Evolutionary conservation across 2,329 filamentous ascomycete genomes (phyloP).

Genomic region (Neonectria faginata): DNA sequence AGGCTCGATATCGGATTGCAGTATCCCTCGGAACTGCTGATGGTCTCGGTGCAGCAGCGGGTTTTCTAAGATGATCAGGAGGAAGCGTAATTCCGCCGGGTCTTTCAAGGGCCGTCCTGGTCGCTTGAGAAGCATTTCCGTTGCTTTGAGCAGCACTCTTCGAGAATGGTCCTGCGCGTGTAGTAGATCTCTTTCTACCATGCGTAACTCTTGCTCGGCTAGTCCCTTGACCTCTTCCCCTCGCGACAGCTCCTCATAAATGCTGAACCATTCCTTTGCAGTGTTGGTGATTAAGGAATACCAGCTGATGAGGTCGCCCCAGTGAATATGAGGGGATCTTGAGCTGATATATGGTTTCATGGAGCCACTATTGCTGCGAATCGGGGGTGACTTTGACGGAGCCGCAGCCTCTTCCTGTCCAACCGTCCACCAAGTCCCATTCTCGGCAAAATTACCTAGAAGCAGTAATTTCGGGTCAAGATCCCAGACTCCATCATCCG

Average conservation of each 20-base stretch:
- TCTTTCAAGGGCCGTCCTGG: conserved; percentile 77
- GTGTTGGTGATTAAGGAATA: conserved; percentile 76
- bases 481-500: conserved; percentile 54
- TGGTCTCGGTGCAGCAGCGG: conserved; percentile 72
- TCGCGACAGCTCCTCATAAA: conserved; percentile 64
- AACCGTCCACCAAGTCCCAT: conserved; percentile 85
- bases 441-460: conserved; percentile 81
- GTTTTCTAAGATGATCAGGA: conserved; percentile 83
- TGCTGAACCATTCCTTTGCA: conserved; percentile 73
- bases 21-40: conserved; percentile 55
- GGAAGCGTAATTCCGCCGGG: conserved; percentile 78
- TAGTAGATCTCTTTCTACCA: conserved; percentile 61
- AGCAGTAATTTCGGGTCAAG: conserved; percentile 81
- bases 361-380: conserved; percentile 34
- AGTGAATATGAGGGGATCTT: conserved; percentile 77
- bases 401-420: conserved; percentile 56
- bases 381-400: conserved; percentile 33
- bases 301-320: conserved; percentile 78
- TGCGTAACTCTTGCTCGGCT: conserved; percentile 54
- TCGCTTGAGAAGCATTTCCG: conserved; percentile 82
- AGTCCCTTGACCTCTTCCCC: conserved; percentile 45
- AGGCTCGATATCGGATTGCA: conserved; percentile 47
- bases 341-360: conserved; percentile 31
- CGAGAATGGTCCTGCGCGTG: conserved; percentile 76
- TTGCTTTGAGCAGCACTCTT: conserved; percentile 78